Evolutionary conservation across 2,329 filamentous ascomycete species (phyloP), one percentile per base, ranked within the genome.

Genomic region (Aspergillus pseudonomiae): DNA sequence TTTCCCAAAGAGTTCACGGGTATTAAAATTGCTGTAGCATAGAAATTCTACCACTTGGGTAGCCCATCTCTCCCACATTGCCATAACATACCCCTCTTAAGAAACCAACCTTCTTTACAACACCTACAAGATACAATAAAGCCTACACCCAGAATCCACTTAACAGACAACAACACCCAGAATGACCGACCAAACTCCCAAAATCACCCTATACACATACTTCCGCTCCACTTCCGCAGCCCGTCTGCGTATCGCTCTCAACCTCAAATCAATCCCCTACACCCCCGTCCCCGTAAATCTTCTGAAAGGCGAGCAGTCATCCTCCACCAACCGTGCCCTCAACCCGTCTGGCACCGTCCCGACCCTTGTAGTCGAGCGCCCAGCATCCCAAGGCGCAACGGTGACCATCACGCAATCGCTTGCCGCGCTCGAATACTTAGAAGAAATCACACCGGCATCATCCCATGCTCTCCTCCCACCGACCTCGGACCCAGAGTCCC

Each of bases 191-290:
- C 21, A 36, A 55, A 48, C 36, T 24, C 59, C 60, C 43, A 65
- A 63, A 64, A 62, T 75, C 54, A 76, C 73, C 2, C 82, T 89
- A 11, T 83, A 89, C 78, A 84, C 82, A 64, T 89, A 88, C 77
- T 88, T 85, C 75, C 82, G 85, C 65, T 89, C 87, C 55, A 88
- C 86, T 19, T 89, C 86, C 77, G 85, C 86, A 1, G 86, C 84
- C 0, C 84, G 88, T 14, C 77, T 90, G 6, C 86, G 86, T 53
- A 89, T 89, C 63, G 85, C 86, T 12, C 78, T 88, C 1, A 77
- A 85, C 61, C 77, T 86, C 57, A 89, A 89, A 68, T 71, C 71
- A 26, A 80, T 89, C 59, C 67, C 78, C 2, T 84, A 84, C 67
- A 79, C 80, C 7, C 74, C 79, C 24, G 74, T 81, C 36, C 78